These are phyloP conservation scores for Nicotiana sylvestris DNA, from an alignment of 257 asterid genomes.

Conservation along the genomic window DNA sequence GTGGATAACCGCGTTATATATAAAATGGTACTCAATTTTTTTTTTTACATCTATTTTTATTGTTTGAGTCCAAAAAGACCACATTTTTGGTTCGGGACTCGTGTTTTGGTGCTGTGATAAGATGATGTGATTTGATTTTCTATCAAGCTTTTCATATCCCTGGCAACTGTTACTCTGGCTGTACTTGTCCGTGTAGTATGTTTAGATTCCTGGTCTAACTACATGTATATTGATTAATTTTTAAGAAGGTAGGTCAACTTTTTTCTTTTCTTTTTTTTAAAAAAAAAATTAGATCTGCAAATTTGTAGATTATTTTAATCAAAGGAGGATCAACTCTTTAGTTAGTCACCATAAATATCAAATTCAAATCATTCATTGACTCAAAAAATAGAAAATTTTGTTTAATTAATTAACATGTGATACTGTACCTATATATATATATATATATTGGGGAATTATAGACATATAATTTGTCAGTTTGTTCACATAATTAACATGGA, in stretches of 20 bases:
- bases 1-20: too few species aligned
- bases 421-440: neutral
- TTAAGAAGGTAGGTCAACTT: neutral
- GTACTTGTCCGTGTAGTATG: neutral
- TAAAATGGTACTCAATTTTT: too few species aligned
- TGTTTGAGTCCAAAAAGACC: too few species aligned
- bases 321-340: neutral
- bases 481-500: neutral
- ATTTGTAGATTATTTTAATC: neutral
- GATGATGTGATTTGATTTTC: neutral
- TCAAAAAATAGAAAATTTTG: neutral
- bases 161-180: neutral
- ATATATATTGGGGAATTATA: neutral
- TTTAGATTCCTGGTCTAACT: neutral
- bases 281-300: too few species aligned
- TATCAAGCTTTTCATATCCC: neutral
- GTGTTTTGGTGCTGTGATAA: neutral
- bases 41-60: too few species aligned
- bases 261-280: neutral
- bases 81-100: neutral
- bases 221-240: neutral
- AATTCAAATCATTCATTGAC: neutral
- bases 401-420: neutral
- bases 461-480: neutral
- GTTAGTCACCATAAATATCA: neutral